Evolutionary conservation across 768 basidiomycete species (phyloP), one percentile per base, ranked within the genome.

Genomic region (Amanita rimosa): DNA sequence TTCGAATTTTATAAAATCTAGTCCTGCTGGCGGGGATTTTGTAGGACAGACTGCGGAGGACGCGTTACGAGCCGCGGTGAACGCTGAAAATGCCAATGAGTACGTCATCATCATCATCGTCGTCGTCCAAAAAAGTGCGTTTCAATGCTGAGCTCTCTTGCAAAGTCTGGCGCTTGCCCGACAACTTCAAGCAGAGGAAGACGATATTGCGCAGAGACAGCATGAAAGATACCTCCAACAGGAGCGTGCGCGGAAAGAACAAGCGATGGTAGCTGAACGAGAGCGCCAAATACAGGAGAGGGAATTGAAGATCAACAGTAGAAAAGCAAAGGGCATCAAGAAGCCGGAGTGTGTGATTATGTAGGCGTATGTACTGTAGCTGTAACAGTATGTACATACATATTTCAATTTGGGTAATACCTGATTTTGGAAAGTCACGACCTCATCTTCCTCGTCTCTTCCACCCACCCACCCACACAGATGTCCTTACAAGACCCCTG

Each of bases 161-260:
- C 41, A 14, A 56, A 90, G 85, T 57, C 72, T 69, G 29, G 78
- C 74, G 6, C 70, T 94, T 0, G 92, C 92, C 3, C 71, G 70
- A 41, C 83, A 83, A 52, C 65, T 96, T 1, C 92, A 94, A 59
- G 76, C 75, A 0, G 86, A 91, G 54, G 92, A 94, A 63, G 81
- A 94, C 38, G 71, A 70, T 3, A 63, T 66, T 5, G 76, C 73
- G 0, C 66, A 66, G 3, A 60, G 64, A 27, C 63, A 69, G 43
- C 64, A 69, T 10, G 65, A 65, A 46, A 57, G 49, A 2, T 58
- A 62, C 45, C 49, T 60, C 1, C 64, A 13, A 31, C 31, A 57
- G 3, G 60, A 63, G 40, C 60, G 62, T 40, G 22, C 49, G 47
- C 22, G 49, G 50, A 27, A 57, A 57, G 21, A 53, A 45, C 27